These are phyloP conservation scores for Aspergillus sp. DNA, from an alignment of 2,329 filamentous ascomycete species.

Conservation along the genomic window DNA sequence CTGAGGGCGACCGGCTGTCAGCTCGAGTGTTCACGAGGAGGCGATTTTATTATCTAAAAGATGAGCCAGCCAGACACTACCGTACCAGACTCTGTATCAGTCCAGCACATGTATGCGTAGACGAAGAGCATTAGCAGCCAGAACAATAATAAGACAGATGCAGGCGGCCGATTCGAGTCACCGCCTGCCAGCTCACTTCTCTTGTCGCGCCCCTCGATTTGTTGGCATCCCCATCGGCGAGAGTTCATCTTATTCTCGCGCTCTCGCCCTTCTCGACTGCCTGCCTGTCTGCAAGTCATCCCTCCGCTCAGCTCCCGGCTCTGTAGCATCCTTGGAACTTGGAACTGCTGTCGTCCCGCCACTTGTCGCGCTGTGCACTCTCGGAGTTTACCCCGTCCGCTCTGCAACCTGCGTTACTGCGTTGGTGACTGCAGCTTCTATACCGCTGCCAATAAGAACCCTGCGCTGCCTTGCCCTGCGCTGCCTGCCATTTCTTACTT, in stretches of 20 bases:
- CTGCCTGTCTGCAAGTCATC: slow-evolving; percentile 19
- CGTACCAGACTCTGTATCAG: neutral
- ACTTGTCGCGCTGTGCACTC: slow-evolving; percentile 5
- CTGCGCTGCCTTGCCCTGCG: slow-evolving; percentile 3
- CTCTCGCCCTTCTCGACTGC: slow-evolving; percentile 5
- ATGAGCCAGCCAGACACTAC: too few relatives aligned
- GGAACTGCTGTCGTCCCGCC: neutral
- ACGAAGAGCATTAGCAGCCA: neutral
- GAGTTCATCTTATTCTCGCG: slow-evolving; percentile 2
- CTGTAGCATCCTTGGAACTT: neutral
- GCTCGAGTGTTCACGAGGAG: neutral
- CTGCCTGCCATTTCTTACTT: slow-evolving; percentile 7
- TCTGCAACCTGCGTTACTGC: neutral
- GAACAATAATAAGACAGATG: slow-evolving; percentile 13
- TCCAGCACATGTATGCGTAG: neutral
- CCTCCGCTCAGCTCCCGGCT: slow-evolving; percentile 14
- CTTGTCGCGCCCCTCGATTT: slow-evolving; percentile 12
- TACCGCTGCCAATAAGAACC: slow-evolving; percentile 9
- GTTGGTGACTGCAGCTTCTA: slow-evolving; percentile 1
- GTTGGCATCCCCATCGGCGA: slow-evolving; percentile 15
- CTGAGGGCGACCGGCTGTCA: neutral
- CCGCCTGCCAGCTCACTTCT: slow-evolving; percentile 16
- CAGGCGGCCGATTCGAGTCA: slow-evolving; percentile 34
- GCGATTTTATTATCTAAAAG: neutral
- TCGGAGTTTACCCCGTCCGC: slow-evolving; percentile 15